Evolutionary conservation across 768 basidiomycete genomes (phyloP).

Genomic region (Lactifluus rugatus): DNA sequence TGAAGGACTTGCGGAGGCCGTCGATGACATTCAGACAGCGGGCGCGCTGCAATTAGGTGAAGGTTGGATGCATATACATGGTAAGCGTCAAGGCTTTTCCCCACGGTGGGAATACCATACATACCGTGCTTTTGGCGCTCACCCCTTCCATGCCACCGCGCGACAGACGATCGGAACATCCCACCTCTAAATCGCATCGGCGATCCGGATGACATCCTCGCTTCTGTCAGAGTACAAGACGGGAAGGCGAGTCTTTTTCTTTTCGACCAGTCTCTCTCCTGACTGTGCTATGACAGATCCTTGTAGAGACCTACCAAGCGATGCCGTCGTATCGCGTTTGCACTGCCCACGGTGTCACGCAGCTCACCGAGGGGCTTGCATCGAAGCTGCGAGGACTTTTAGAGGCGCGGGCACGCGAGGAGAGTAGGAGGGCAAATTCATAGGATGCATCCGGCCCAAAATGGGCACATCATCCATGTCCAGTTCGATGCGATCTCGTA

Average conservation of each 20-base stretch:
- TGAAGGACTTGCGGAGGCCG: conserved; percentile 41
- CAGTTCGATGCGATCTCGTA: no score
- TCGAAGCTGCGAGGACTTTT: conserved; percentile 36
- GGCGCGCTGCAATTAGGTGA: conserved; percentile 53
- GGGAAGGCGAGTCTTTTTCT: conserved; percentile 40
- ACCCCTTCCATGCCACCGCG: not conserved
- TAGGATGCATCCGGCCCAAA: not conserved
- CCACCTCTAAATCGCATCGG: conserved; percentile 69
- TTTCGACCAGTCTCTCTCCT: not conserved
- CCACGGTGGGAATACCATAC: not conserved
- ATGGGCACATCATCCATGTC: not conserved
- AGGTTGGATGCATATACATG: conserved; percentile 87
- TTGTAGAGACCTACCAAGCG: conserved; percentile 63
- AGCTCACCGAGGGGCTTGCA: conserved; percentile 59
- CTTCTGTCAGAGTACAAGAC: conserved; percentile 59
- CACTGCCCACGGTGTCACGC: conserved; percentile 60
- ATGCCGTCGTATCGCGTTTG: conserved; percentile 81
- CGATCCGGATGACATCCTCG: conserved; percentile 79
- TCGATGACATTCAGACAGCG: conserved; percentile 58
- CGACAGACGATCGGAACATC: conserved; percentile 55
- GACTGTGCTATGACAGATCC: conserved; percentile 35
- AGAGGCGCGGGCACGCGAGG: conserved; percentile 26
- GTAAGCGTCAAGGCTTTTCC: conserved; percentile 21
- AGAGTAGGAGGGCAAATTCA: conserved; percentile 19
- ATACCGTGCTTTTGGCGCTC: not conserved